These are phyloP conservation scores for Tritrichomonas musculus DNA, from an alignment of 208 protist genomes.

Conservation along the genomic window DNA sequence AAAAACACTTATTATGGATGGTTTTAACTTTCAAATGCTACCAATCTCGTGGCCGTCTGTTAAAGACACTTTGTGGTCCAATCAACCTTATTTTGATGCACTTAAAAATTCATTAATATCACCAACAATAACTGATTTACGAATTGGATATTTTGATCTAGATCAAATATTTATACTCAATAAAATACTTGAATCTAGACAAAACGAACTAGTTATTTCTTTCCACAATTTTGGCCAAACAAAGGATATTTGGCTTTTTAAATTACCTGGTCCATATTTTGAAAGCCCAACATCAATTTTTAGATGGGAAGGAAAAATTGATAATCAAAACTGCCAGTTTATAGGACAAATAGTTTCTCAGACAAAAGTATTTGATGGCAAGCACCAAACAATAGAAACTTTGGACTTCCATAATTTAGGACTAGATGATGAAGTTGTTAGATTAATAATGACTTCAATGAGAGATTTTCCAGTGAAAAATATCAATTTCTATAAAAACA, in stretches of 20 bases:
- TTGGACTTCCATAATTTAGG: not conserved
- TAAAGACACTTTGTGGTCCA: not conserved
- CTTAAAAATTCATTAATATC: not conserved
- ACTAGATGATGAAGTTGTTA: not conserved
- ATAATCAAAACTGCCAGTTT: not conserved
- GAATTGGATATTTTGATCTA: not conserved
- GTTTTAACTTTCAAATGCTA: not conserved
- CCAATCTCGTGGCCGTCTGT: conserved; percentile 12
- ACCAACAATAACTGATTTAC: not conserved
- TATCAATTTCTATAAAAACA: not conserved
- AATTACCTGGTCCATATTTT: not conserved
- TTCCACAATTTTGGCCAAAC: not conserved
- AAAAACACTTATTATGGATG: conserved; percentile 1
- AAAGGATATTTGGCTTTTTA: not conserved
- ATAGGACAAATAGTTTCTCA: not conserved
- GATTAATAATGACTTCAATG: not conserved
- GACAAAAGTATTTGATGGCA: not conserved
- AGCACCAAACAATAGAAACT: not conserved
- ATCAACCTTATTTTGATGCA: not conserved
- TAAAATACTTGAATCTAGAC: not conserved
- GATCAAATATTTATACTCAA: not conserved
- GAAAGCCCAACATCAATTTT: not conserved
- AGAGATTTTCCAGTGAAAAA: not conserved
- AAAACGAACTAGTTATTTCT: not conserved
- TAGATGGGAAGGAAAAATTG: not conserved